phyloP scores from a whole-genome alignment of 2,329 filamentous ascomycete genomes.

The Pseudogymnoascus sp. region DNA sequence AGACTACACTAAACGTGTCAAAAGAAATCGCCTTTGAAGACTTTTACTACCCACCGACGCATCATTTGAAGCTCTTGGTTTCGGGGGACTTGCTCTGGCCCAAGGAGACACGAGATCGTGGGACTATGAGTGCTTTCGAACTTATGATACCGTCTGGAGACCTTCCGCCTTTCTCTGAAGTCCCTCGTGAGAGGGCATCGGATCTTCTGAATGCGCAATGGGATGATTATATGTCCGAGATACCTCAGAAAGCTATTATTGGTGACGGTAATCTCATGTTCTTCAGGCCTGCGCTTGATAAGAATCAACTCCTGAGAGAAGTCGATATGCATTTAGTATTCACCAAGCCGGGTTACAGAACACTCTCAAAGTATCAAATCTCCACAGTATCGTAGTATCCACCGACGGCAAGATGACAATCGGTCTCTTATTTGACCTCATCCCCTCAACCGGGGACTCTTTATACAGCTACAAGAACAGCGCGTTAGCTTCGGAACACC shows the following conservation, averaged over 20 bases:
- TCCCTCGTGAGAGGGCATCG: conserved; percentile 11
- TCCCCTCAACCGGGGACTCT: conserved; percentile 14
- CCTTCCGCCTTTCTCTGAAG: conserved; percentile 11
- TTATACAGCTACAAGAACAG: conserved; percentile 10
- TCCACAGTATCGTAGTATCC: conserved; percentile 13
- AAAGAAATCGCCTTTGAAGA: conserved; percentile 13
- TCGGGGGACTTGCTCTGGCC: conserved; percentile 11
- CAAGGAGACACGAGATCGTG: conserved; percentile 12
- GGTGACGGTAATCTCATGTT: conserved; percentile 11
- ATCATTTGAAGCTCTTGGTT: conserved; percentile 15
- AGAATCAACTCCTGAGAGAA: conserved; percentile 15
- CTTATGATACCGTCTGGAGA: conserved; percentile 13
- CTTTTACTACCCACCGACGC: conserved; percentile 13
- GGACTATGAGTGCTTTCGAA: conserved; percentile 12
- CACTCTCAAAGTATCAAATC: conserved; percentile 13
- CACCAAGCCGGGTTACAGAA: conserved; percentile 11
- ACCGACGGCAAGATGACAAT: conserved; percentile 14
- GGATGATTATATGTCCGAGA: conserved; percentile 10
- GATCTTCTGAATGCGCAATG: conserved; percentile 9
- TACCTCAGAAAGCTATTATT: conserved; percentile 13
- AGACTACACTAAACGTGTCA: conserved; percentile 12
- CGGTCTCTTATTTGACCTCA: conserved; percentile 15
- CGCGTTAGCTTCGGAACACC: conserved; percentile 9
- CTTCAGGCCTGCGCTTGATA: conserved; percentile 13
- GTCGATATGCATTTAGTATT: conserved; percentile 14